These are phyloP conservation scores for Phytophthora niederhauseri DNA, from an alignment of 352 stramenopile genomes.

Conservation along the genomic window DNA sequence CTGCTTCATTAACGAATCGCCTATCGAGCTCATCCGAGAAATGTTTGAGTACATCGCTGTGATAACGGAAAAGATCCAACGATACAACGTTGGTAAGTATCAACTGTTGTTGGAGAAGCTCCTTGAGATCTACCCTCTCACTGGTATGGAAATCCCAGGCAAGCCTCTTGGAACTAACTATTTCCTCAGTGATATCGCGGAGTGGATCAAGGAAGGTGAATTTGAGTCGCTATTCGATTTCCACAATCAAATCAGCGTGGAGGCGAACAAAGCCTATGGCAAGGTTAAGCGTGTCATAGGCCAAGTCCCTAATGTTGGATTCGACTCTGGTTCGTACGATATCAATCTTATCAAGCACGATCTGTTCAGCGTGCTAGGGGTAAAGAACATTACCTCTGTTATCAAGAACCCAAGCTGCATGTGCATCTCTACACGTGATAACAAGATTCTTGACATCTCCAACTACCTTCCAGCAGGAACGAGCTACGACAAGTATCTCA, in stretches of 20 bases:
- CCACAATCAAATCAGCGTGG: background rate
- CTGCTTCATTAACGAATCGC: slow-evolving; percentile 6
- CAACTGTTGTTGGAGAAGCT: background rate
- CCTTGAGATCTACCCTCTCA: background rate
- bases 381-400: slow-evolving; percentile 19
- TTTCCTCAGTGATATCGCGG: background rate
- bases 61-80: background rate
- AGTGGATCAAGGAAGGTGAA: slow-evolving; percentile 6
- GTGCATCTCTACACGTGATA: slow-evolving; percentile 31
- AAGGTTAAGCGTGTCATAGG: background rate
- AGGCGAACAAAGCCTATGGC: slow-evolving; percentile 3
- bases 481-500: slow-evolving; percentile 12
- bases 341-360: slow-evolving; percentile 41
- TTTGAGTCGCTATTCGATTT: slow-evolving; percentile 6
- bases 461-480: slow-evolving; percentile 20
- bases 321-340: slow-evolving; percentile 36
- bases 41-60: slow-evolving; percentile 9
- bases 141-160: slow-evolving; percentile 6
- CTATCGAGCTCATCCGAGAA: background rate
- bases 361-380: slow-evolving; percentile 18
- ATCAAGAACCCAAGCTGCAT: slow-evolving; percentile 43
- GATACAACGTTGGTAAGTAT: slow-evolving; percentile 8
- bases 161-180: background rate
- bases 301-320: slow-evolving; percentile 23
- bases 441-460: slow-evolving; percentile 42